These are phyloP conservation scores for Coemansia sp. DNA, from an alignment of 192 early-diverging fungal genomes.

Conservation along the genomic window DNA sequence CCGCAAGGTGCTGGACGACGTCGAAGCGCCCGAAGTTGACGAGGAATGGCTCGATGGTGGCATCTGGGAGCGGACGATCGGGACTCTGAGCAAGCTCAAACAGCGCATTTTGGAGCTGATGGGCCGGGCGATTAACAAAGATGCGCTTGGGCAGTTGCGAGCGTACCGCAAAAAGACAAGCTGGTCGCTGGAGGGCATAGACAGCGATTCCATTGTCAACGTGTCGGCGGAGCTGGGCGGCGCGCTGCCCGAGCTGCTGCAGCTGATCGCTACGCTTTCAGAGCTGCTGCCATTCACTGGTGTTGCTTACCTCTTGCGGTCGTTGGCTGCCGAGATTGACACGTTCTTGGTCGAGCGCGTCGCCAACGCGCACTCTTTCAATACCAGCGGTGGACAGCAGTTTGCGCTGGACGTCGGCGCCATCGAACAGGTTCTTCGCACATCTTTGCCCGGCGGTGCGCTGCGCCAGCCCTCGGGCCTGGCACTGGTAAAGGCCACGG, in stretches of 20 bases:
- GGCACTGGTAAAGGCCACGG: constrained; percentile 11
- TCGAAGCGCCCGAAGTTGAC: background rate
- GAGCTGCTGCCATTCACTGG: constrained; percentile 23
- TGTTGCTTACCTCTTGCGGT: constrained; percentile 16
- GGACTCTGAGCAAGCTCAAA: constrained; percentile 25
- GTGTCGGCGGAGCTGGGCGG: constrained; percentile 24
- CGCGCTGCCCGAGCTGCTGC: constrained; percentile 22
- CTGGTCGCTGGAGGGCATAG: constrained; percentile 11
- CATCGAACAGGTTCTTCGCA: constrained; percentile 11
- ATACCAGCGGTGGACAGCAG: constrained; percentile 22
- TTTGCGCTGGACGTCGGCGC: constrained; percentile 28
- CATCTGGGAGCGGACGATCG: constrained; percentile 40
- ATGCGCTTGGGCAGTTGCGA: constrained; percentile 28
- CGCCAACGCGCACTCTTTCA: constrained; percentile 33
- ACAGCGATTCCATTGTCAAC: constrained; percentile 1
- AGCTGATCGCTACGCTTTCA: constrained; percentile 7
- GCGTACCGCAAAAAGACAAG: constrained; percentile 40
- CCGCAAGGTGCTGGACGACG: constrained; percentile 16
- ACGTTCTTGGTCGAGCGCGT: constrained; percentile 33
- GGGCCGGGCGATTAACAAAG: constrained; percentile 34
- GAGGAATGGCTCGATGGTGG: constrained; percentile 43
- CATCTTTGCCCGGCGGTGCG: constrained; percentile 2
- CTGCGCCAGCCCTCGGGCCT: background rate
- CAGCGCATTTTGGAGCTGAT: constrained; percentile 32
- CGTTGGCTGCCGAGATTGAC: constrained; percentile 31